Evolutionary conservation across 1,284 basidiomycete species (phyloP).

Genomic region (Phylloporus sp.): DNA sequence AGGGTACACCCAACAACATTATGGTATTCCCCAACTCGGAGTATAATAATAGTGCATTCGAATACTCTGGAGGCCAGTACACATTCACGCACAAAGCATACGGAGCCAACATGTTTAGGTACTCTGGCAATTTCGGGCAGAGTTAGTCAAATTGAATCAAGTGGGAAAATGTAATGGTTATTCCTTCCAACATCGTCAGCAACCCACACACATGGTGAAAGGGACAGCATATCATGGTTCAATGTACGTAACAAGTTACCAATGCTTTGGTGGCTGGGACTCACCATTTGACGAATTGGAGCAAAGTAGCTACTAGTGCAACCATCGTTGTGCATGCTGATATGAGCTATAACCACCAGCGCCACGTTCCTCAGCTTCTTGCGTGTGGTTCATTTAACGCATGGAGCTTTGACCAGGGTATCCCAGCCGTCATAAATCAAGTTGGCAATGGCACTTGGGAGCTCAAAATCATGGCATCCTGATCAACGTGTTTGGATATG

Average conservation of each 20-base stretch:
- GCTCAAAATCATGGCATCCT: constrained; percentile 82
- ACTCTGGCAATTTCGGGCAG: constrained; percentile 85
- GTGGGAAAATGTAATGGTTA: constrained; percentile 75
- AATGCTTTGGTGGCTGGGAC: background rate
- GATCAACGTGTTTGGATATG: constrained; percentile 91
- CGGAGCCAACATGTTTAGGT: constrained; percentile 88
- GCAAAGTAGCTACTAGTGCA: constrained; percentile 61
- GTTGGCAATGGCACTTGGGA: constrained; percentile 71
- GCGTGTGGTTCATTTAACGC: constrained; percentile 87
- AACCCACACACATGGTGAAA: constrained; percentile 71
- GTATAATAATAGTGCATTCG: constrained; percentile 72
- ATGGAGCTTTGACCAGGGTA: constrained; percentile 89
- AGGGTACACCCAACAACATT: constrained; percentile 73
- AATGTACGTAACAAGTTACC: constrained; percentile 59
- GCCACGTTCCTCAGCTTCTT: constrained; percentile 85
- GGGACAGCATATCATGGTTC: constrained; percentile 84
- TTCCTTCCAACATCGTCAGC: constrained; percentile 62
- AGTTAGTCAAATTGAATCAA: constrained; percentile 80
- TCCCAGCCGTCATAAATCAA: constrained; percentile 67
- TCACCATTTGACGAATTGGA: constrained; percentile 65
- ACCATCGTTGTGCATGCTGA: constrained; percentile 81
- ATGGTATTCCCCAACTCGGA: constrained; percentile 84
- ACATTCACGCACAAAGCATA: constrained; percentile 79
- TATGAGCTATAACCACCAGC: constrained; percentile 57
- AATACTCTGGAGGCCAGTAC: constrained; percentile 63